Base-by-base conservation (phyloP, 2,329 filamentous ascomycete genomes). In the Pseudogymnoascus sp. region DNA sequence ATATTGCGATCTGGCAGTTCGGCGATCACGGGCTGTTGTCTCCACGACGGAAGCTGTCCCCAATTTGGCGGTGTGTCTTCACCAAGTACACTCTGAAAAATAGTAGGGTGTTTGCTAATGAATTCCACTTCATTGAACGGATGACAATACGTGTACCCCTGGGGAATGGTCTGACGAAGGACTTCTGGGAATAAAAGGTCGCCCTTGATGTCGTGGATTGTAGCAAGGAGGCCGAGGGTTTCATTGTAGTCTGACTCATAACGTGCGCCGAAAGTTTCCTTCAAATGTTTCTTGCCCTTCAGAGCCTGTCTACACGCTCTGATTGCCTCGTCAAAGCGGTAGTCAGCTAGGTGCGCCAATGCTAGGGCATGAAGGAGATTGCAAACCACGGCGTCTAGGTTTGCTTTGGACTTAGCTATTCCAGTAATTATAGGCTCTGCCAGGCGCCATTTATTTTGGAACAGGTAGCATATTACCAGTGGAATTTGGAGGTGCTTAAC, bases 131-230 rank as follows among this genome's bases (percentile, higher is more conserved):
- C 61, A 33, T 62, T 39, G 12, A 57, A 16, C 2, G 61, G 61
- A 22, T 62, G 61, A 6, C 41, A 25, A 25, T 62, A 62, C 16
- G 41, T 36, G 28, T 57, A 62, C 18, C 25, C 58, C 3, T 25
- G 18, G 20, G 58, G 25, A 36, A 62, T 54, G 14, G 33, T 60
- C 30, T 65, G 63, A 25, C 65, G 61, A 20, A 67, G 64, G 8
- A 67, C 65, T 39, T 70, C 67, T 4, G 67, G 69, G 11, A 63
- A 63, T 28, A 69, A 63, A 36, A 63, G 65, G 28, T 70, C 67
- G 20, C 67, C 68, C 7, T 63, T 64, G 30, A 66, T 64, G 5
- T 70, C 62, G 20, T 65, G 67, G 6, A 70, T 69, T 5, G 61
- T 68, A 8, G 65, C 68, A 11, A 68, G 60, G 7, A 71, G 61